phyloP scores from a whole-genome alignment of 2,329 filamentous ascomycete species.

The Pyricularia sp. region DNA sequence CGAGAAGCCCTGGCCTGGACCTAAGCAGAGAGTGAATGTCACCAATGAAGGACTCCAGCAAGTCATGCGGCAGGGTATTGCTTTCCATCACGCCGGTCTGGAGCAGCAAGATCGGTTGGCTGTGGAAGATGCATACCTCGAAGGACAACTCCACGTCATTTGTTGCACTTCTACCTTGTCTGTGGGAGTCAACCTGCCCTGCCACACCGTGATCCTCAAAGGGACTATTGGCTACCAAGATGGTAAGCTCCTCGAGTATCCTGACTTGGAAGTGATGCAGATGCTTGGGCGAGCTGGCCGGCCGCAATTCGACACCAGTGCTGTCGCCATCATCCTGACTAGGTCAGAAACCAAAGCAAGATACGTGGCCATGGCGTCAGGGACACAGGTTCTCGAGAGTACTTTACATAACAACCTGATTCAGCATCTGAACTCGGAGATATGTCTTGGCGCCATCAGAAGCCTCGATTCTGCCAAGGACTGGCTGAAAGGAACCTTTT shows the following conservation, averaged over 20 bases:
- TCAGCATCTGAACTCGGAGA: slow-evolving; percentile 75
- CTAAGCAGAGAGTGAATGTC: slow-evolving; percentile 36
- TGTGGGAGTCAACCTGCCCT: slow-evolving; percentile 72
- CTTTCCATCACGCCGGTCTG: slow-evolving; percentile 73
- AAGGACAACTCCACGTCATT: slow-evolving; percentile 63
- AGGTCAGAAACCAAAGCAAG: slow-evolving; percentile 46
- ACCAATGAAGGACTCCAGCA: slow-evolving; percentile 46
- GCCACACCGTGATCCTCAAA: slow-evolving; percentile 73
- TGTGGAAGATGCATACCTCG: slow-evolving; percentile 55
- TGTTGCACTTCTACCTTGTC: slow-evolving; percentile 80
- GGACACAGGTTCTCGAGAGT: slow-evolving; percentile 63
- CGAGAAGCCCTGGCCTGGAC: slow-evolving; percentile 51
- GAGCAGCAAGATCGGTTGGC: slow-evolving; percentile 47
- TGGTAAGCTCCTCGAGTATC: slow-evolving; percentile 52
- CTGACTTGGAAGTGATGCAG: slow-evolving; percentile 77
- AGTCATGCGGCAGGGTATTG: slow-evolving; percentile 43
- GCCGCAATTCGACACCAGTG: slow-evolving; percentile 69
- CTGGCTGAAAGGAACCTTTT: slow-evolving; percentile 68
- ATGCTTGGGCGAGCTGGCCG: slow-evolving; percentile 78
- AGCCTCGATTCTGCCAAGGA: slow-evolving; percentile 50
- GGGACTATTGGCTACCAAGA: slow-evolving; percentile 58
- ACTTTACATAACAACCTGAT: slow-evolving; percentile 66
- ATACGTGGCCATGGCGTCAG: slow-evolving; percentile 64
- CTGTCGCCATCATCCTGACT: slow-evolving; percentile 70
- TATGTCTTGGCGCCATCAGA: slow-evolving; percentile 60